These are phyloP conservation scores for Rasamsonia emersonii DNA, from an alignment of 2,329 filamentous ascomycete genomes.

Conservation along the genomic window DNA sequence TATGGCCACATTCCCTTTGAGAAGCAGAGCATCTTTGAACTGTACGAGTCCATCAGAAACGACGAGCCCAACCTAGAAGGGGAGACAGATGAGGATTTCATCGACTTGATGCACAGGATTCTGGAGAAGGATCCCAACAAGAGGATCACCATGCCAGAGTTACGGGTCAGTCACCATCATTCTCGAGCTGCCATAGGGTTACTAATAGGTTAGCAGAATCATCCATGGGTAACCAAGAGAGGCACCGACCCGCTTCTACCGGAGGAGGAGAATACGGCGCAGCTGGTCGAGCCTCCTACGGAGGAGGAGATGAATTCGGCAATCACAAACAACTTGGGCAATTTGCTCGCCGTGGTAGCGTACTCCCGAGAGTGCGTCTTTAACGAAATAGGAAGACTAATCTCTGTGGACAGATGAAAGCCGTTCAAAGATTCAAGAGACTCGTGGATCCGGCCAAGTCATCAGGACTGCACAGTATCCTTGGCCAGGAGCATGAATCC, in stretches of 20 bases:
- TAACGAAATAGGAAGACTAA: slow-evolving; percentile 1
- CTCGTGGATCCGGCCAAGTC: slow-evolving; percentile 54
- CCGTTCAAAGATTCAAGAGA: slow-evolving; percentile 78
- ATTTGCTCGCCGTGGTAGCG: slow-evolving; percentile 69
- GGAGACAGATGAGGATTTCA: slow-evolving; percentile 59
- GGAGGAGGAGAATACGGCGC: slow-evolving; percentile 74
- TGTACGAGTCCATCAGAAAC: slow-evolving; percentile 79
- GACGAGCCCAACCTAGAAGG: slow-evolving; percentile 56
- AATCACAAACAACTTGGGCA: slow-evolving; percentile 81
- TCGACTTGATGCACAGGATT: slow-evolving; percentile 63
- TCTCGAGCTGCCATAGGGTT: background rate
- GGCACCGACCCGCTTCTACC: slow-evolving; percentile 72
- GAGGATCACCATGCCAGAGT: slow-evolving; percentile 71
- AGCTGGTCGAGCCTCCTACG: slow-evolving; percentile 73
- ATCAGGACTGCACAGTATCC: slow-evolving; percentile 47
- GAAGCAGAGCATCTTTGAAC: slow-evolving; percentile 65
- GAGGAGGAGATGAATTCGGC: slow-evolving; percentile 84
- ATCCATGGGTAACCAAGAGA: slow-evolving; percentile 83
- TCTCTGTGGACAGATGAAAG: slow-evolving; percentile 66
- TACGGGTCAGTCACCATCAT: slow-evolving; percentile 57
- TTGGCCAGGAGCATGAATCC: slow-evolving; percentile 46
- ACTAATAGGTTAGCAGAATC: slow-evolving; percentile 49
- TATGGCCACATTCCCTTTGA: slow-evolving; percentile 88
- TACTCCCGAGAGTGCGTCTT: background rate
- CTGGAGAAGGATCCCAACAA: slow-evolving; percentile 78